These are phyloP conservation scores for Leccinellum luteum DNA, from an alignment of 768 basidiomycete species.

Conservation along the genomic window DNA sequence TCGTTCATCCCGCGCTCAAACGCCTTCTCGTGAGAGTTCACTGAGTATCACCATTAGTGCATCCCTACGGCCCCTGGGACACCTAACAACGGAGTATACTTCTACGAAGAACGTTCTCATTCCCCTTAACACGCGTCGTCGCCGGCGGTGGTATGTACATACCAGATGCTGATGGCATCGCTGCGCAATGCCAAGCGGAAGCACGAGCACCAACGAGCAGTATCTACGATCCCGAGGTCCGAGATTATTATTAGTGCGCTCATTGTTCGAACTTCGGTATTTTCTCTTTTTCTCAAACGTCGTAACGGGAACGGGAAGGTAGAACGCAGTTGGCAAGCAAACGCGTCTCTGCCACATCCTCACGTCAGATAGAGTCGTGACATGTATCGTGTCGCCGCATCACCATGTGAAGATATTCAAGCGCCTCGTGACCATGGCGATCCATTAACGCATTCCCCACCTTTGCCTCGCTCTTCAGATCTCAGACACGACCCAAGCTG, in stretches of 20 bases:
- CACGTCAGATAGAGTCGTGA: background rate
- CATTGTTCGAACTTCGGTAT: background rate
- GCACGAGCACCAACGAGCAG: background rate
- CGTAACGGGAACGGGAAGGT: too few relatives aligned
- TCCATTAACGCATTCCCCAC: background rate
- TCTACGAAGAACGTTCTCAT: background rate
- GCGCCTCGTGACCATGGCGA: background rate
- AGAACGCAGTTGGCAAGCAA: background rate
- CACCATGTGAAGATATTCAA: background rate
- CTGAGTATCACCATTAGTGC: background rate
- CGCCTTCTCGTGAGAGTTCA: background rate
- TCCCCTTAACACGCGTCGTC: background rate
- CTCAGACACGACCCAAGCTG: background rate
- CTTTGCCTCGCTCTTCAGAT: background rate
- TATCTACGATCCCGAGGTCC: background rate
- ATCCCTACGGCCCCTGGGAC: background rate
- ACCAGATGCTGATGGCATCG: background rate
- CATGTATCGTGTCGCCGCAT: background rate
- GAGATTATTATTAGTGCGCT: background rate
- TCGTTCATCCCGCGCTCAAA: background rate
- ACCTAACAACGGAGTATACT: background rate
- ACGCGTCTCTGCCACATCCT: background rate
- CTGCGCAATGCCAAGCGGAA: background rate
- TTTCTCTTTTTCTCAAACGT: background rate
- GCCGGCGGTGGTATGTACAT: background rate